These are phyloP conservation scores for Lepidium africanum DNA, from an alignment of 345 rosid species.

Conservation along the genomic window DNA sequence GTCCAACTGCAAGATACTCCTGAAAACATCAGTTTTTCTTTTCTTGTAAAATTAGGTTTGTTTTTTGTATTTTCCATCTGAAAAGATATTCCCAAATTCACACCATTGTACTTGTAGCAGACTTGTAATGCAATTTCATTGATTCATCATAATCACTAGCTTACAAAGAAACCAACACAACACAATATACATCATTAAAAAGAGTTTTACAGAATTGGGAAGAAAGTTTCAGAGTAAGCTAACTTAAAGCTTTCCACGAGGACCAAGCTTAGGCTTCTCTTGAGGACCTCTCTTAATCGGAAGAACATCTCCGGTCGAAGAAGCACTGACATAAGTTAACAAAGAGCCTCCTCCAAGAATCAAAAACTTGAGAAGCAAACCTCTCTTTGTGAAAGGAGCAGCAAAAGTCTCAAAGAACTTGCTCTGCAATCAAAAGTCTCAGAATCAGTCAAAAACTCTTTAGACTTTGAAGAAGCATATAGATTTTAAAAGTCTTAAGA, in stretches of 20 bases:
- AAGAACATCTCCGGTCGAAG: slow-evolving; percentile 60
- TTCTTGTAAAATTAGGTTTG: slow-evolving; percentile 17
- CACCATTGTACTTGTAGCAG: slow-evolving; percentile 14
- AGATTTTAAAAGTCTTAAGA: too few relatives aligned
- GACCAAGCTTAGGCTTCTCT: slow-evolving; percentile 84
- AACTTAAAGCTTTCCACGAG: slow-evolving; percentile 78
- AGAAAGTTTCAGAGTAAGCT: slow-evolving; percentile 3
- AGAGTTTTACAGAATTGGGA: slow-evolving; percentile 2
- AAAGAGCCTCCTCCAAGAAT: slow-evolving; percentile 79
- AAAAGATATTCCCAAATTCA: background rate
- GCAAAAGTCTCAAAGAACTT: slow-evolving; percentile 94
- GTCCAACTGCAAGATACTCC: slow-evolving; percentile 54
- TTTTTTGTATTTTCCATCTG: slow-evolving; percentile 2
- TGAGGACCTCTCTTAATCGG: slow-evolving; percentile 95
- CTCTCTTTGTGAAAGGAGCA: slow-evolving; percentile 95
- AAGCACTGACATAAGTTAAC: slow-evolving; percentile 61
- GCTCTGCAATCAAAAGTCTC: slow-evolving; percentile 47
- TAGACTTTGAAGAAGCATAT: background rate
- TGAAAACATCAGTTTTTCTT: background rate
- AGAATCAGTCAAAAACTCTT: background rate
- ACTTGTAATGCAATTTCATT: slow-evolving; percentile 14
- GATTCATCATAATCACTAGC: slow-evolving; percentile 8
- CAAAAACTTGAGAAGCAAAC: slow-evolving; percentile 85
- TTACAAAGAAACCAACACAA: slow-evolving; percentile 6
- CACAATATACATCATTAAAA: slow-evolving; percentile 4